phyloP scores from a whole-genome alignment of 345 rosid species.

The Hevea brasiliensis region DNA sequence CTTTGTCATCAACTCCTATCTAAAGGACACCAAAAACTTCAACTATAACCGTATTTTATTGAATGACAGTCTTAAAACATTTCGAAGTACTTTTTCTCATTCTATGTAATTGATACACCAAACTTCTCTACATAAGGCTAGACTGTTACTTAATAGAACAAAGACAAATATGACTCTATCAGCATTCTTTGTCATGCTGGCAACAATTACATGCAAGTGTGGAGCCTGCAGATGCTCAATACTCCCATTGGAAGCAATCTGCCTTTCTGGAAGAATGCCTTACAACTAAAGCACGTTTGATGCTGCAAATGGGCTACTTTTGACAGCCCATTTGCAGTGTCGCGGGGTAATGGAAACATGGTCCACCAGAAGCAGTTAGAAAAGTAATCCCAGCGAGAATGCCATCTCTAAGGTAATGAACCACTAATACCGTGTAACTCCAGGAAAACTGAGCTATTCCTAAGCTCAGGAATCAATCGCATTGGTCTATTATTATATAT shows the following conservation, averaged over 20 bases:
- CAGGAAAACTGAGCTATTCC: not conserved
- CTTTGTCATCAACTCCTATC: not conserved
- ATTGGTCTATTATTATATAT: not conserved
- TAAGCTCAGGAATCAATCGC: not conserved
- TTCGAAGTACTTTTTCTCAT: not conserved
- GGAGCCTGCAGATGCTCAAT: not conserved
- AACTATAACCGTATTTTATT: too few species aligned
- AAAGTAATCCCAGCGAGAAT: not conserved
- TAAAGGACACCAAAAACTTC: not conserved
- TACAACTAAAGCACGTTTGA: not conserved
- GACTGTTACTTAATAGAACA: not conserved
- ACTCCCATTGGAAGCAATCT: not conserved
- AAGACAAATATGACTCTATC: not conserved
- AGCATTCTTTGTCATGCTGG: not conserved
- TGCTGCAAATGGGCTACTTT: too few species aligned
- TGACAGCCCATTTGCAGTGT: too few species aligned
- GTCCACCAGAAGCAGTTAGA: not conserved
- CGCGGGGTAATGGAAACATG: not conserved
- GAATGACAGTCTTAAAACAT: not conserved
- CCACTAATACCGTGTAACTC: not conserved
- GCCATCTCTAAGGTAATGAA: not conserved
- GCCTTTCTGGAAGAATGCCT: not conserved
- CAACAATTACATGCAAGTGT: not conserved
- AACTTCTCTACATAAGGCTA: not conserved
- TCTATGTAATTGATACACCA: not conserved